phyloP scores from a whole-genome alignment of 441 rosid genomes.

The Adansonia madagascariensis region DNA sequence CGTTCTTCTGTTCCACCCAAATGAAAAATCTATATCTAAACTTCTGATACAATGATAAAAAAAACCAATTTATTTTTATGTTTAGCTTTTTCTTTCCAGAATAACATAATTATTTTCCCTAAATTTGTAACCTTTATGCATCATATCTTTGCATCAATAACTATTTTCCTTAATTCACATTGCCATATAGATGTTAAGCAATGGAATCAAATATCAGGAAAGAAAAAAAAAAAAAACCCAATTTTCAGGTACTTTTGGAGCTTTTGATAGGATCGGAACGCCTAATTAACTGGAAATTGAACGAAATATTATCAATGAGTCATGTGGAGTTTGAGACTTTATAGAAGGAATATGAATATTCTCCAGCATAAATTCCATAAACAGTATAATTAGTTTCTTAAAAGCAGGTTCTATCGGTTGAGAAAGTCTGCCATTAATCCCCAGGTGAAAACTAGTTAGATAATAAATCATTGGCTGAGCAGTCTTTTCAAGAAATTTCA shows the following conservation, averaged over 20 bases:
- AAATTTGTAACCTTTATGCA: too few species aligned
- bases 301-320: not conserved
- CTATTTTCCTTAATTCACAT: too few species aligned
- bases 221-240: not conserved
- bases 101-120: too few species aligned
- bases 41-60: not conserved
- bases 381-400: not conserved
- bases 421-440: not conserved
- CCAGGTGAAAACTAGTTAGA: not conserved
- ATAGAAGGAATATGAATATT: not conserved
- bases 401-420: not conserved
- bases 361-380: not conserved
- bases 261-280: too few species aligned
- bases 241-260: too few species aligned
- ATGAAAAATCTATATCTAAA: not conserved
- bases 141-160: too few species aligned
- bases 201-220: too few species aligned
- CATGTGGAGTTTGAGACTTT: not conserved
- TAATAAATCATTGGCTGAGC: not conserved
- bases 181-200: too few species aligned
- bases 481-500: not conserved
- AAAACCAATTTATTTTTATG: not conserved
- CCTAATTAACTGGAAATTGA: too few species aligned
- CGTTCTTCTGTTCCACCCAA: too few species aligned
- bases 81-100: not conserved